These are phyloP conservation scores for Sphagnum magellanicum DNA, from an alignment of 228 moss, liverwort and hornwort species.

Conservation along the genomic window DNA sequence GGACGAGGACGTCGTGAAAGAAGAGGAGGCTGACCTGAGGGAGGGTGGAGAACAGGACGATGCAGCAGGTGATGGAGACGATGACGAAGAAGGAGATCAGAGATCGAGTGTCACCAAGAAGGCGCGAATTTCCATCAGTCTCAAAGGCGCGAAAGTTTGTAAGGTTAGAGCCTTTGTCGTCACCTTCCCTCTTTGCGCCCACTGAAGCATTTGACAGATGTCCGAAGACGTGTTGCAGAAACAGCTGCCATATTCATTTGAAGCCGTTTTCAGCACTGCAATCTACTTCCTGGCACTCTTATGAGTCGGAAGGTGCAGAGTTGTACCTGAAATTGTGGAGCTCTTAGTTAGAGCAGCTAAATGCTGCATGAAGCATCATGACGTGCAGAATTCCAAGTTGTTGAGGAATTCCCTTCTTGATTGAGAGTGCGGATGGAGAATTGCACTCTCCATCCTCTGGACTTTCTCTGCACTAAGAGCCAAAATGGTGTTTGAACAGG, in stretches of 20 bases:
- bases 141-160: constrained; percentile 46
- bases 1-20: background rate
- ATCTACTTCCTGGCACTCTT: too few relatives aligned
- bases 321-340: background rate
- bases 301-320: background rate
- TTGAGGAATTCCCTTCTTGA: background rate
- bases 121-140: constrained; percentile 55
- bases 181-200: too few relatives aligned
- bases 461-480: too few relatives aligned
- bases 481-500: constrained; percentile 23
- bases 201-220: background rate
- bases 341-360: background rate
- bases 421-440: background rate
- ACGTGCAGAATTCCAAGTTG: background rate
- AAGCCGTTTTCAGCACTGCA: too few relatives aligned
- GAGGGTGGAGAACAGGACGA: constrained; percentile 17
- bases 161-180: constrained; percentile 35
- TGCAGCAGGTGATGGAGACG: constrained; percentile 12
- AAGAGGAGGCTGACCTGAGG: constrained; percentile 13
- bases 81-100: constrained; percentile 9
- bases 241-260: background rate
- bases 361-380: background rate
- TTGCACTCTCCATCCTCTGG: too few relatives aligned
- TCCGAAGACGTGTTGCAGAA: background rate
- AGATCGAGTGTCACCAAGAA: constrained; percentile 11